A percentile compares a stretch with the other conserved stretches of the same genome.
Conservation (phyloP, 305 asterid species). For the Fraxinus albicans region DNA sequence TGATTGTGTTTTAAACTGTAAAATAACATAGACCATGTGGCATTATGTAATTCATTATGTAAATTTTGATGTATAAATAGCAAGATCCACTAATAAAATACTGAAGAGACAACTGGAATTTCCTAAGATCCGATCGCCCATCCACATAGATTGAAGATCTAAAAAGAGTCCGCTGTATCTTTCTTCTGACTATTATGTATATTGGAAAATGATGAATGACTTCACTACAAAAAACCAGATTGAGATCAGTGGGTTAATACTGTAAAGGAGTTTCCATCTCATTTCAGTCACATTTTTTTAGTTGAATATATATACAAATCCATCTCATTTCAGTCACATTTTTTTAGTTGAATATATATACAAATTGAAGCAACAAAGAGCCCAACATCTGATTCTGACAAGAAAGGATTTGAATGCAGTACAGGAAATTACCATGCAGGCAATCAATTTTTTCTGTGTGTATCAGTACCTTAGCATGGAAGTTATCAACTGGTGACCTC, state of each 20-base stretch:
- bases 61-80: too few species aligned
- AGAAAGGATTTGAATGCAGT: not conserved
- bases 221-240: not conserved
- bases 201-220: not conserved
- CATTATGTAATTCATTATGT: too few species aligned
- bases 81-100: too few species aligned
- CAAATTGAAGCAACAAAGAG: not conserved
- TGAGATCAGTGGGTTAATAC: not conserved
- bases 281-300: too few species aligned
- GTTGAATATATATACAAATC: not conserved
- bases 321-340: too few species aligned
- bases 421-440: not conserved
- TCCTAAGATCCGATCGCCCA: not conserved
- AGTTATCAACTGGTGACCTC: not conserved
- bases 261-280: not conserved
- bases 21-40: too few species aligned
- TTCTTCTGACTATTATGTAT: not conserved
- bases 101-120: not conserved
- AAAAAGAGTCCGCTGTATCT: not conserved
- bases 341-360: not conserved
- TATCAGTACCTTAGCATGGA: not conserved
- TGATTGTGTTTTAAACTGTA: too few species aligned
- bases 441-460: not conserved
- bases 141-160: not conserved
- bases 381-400: not conserved